These are phyloP conservation scores for Penicillium coprophilum DNA, from an alignment of 495 filamentous ascomycete genomes.

Conservation along the genomic window DNA sequence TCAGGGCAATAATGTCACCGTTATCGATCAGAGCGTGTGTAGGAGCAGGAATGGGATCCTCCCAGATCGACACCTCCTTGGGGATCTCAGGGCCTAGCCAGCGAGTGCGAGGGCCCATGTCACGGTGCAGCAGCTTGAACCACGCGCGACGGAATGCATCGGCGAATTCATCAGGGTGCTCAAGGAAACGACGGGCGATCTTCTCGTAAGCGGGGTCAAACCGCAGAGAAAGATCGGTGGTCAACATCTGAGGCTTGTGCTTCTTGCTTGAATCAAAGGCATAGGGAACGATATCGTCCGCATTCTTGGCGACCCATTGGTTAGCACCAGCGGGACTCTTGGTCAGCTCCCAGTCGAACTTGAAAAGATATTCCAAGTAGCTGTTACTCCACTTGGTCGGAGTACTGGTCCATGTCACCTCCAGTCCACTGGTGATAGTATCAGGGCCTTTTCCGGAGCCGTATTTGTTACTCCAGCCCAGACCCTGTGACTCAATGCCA, in stretches of 20 bases:
- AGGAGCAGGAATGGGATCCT: constrained; percentile 60
- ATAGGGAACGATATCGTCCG: constrained; percentile 64
- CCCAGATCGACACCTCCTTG: constrained; percentile 60
- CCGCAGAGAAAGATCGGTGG: constrained; percentile 67
- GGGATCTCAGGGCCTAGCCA: constrained; percentile 71
- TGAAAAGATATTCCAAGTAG: constrained; percentile 71
- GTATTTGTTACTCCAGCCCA: constrained; percentile 64
- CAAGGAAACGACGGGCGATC: constrained; percentile 65
- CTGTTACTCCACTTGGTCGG: constrained; percentile 67
- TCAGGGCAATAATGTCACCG: constrained; percentile 58
- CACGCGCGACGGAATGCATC: constrained; percentile 67
- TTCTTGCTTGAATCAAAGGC: constrained; percentile 63
- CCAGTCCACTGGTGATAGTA: constrained; percentile 69
- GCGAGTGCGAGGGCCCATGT: constrained; percentile 65
- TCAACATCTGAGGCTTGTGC: constrained; percentile 67
- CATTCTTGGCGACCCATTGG: constrained; percentile 70
- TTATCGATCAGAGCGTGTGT: constrained; percentile 57
- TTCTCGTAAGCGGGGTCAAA: constrained; percentile 70
- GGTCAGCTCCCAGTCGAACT: constrained; percentile 72
- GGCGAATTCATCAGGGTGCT: constrained; percentile 61
- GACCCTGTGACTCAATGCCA: constrained; percentile 59
- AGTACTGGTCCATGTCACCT: constrained; percentile 71
- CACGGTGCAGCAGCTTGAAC: constrained; percentile 78
- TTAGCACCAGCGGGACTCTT: constrained; percentile 72
- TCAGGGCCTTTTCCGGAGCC: constrained; percentile 60